These are phyloP conservation scores for Epichloe glyceriae DNA, from an alignment of 2,329 filamentous ascomycete genomes.

Conservation along the genomic window DNA sequence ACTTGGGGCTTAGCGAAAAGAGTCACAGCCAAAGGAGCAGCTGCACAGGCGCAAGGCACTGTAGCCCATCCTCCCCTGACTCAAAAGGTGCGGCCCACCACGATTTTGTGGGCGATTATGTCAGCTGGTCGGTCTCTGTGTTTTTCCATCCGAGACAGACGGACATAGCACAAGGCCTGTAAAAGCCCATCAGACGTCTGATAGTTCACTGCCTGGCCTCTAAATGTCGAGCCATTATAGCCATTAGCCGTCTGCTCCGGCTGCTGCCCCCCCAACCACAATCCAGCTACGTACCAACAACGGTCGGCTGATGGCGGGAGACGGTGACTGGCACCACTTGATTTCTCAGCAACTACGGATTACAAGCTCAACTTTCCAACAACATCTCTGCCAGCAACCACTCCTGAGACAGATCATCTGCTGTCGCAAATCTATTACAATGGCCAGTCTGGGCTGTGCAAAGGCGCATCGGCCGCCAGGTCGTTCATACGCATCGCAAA, in stretches of 20 bases:
- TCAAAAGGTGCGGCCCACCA: background rate
- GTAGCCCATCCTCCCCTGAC: background rate
- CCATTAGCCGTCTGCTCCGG: too few species aligned
- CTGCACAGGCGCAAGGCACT: background rate
- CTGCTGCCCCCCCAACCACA: too few species aligned
- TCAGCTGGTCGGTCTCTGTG: conserved; percentile 2
- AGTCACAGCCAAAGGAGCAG: background rate
- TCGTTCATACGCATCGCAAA: conserved; percentile 29
- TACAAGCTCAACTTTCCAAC: background rate
- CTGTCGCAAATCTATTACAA: conserved; percentile 8
- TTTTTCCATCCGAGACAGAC: background rate
- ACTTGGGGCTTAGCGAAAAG: conserved; percentile 25
- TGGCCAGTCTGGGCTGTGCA: conserved; percentile 22
- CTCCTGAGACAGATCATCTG: background rate
- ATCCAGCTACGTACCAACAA: too few species aligned
- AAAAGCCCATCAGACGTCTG: too few species aligned
- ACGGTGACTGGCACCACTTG: background rate
- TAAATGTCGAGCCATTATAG: background rate
- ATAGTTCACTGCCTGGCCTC: background rate
- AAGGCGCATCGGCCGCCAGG: conserved; percentile 23
- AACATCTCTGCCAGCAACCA: background rate
- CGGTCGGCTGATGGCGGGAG: background rate
- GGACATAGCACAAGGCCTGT: too few species aligned
- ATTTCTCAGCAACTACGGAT: conserved; percentile 7
- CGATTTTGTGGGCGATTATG: conserved; percentile 6